phyloP scores from a whole-genome alignment of 257 asterid genomes.

The Fraxinus cuspidata region DNA sequence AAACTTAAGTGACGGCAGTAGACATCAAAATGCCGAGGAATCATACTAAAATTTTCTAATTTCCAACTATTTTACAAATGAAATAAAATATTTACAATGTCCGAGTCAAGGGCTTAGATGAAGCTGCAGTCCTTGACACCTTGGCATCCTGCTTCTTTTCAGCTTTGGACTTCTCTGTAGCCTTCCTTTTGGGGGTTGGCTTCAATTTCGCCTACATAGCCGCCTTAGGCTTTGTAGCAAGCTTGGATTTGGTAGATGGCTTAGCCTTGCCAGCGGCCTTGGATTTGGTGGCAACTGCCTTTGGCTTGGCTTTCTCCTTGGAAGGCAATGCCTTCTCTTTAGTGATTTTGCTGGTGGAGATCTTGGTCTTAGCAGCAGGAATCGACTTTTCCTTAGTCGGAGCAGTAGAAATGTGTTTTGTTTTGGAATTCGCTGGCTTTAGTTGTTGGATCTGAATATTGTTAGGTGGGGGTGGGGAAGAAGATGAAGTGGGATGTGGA shows the following conservation, averaged over 20 bases:
- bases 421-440: no score
- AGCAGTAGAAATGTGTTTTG: slow-evolving; percentile 5
- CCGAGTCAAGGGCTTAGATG: no score
- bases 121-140: no score
- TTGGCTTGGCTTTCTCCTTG: slow-evolving; percentile 26
- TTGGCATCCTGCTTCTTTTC: slow-evolving; percentile 50
- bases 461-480: no score
- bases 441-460: no score
- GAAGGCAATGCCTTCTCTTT: slow-evolving; percentile 22
- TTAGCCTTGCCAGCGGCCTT: slow-evolving; percentile 34
- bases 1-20: no score
- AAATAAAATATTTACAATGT: no score
- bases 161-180: slow-evolving; percentile 44
- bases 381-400: slow-evolving; percentile 20
- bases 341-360: neutral
- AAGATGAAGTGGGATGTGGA: no score
- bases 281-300: no score
- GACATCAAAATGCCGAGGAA: no score
- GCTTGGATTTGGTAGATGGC: slow-evolving; percentile 23
- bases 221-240: slow-evolving; percentile 43
- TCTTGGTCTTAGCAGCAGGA: slow-evolving; percentile 24
- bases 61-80: no score
- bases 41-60: no score
- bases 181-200: slow-evolving; percentile 50
- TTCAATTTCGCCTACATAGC: slow-evolving; percentile 39